These are phyloP conservation scores for Didymella keratinophila DNA, from an alignment of 2,329 filamentous ascomycete species.

Conservation along the genomic window DNA sequence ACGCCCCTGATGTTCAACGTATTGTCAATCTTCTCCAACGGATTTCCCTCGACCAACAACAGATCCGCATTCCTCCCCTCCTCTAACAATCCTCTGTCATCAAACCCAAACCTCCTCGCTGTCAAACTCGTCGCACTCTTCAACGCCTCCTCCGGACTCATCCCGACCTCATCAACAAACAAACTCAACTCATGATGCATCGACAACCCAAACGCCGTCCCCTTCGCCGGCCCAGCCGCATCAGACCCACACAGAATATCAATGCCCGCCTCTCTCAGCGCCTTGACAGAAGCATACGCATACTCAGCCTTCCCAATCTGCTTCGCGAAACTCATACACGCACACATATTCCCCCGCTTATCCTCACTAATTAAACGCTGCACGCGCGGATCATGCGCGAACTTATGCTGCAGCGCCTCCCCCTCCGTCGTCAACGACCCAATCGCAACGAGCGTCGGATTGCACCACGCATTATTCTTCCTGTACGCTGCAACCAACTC, in stretches of 20 bases:
- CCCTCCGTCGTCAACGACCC: slow-evolving; percentile 54
- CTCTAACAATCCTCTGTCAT: slow-evolving; percentile 52
- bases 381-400: slow-evolving; percentile 52
- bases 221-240: slow-evolving; percentile 53
- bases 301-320: slow-evolving; percentile 47
- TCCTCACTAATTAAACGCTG: slow-evolving; percentile 45
- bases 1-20: slow-evolving; percentile 55
- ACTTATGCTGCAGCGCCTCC: slow-evolving; percentile 48
- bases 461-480: slow-evolving; percentile 53
- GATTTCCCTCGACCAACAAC: slow-evolving; percentile 56
- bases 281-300: slow-evolving; percentile 54
- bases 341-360: slow-evolving; percentile 49
- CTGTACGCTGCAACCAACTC: slow-evolving; percentile 54
- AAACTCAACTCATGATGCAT: slow-evolving; percentile 55
- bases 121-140: slow-evolving; percentile 52
- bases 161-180: slow-evolving; percentile 53
- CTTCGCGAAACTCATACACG: slow-evolving; percentile 52
- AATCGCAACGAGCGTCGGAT: slow-evolving; percentile 53
- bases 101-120: slow-evolving; percentile 52
- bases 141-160: slow-evolving; percentile 54
- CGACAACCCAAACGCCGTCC: slow-evolving; percentile 55
- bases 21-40: slow-evolving; percentile 51
- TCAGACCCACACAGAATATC: slow-evolving; percentile 56
- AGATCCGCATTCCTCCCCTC: slow-evolving; percentile 54
- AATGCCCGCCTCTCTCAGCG: slow-evolving; percentile 51